A percentile compares a stretch with the other conserved stretches of the same genome.
These are phyloP conservation scores for Aspergillus ostianus DNA, from an alignment of 495 filamentous ascomycete species.

Conservation along the genomic window DNA sequence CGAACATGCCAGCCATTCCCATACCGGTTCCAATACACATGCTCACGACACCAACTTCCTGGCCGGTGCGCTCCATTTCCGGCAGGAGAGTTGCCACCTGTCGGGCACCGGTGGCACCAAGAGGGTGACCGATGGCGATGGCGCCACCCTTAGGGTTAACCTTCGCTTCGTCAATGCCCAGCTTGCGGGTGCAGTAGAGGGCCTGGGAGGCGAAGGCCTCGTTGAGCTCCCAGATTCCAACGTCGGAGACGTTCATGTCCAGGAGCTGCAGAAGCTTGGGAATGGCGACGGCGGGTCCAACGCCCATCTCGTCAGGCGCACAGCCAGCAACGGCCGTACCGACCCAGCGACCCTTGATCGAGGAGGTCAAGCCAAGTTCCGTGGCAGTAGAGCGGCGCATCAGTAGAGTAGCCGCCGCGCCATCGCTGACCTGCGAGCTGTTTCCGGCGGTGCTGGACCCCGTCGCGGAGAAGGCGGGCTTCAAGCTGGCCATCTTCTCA, in stretches of 20 bases:
- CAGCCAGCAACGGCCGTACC: conserved; percentile 71
- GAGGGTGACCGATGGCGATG: conserved; percentile 88
- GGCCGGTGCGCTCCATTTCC: conserved; percentile 61
- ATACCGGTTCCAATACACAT: conserved; percentile 95
- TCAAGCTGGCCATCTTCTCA: conserved; percentile 72
- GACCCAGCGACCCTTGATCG: conserved; percentile 79
- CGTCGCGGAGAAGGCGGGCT: conserved; percentile 74
- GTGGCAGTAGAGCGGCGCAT: conserved; percentile 82
- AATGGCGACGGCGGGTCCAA: conserved; percentile 83
- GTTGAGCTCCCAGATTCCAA: conserved; percentile 94
- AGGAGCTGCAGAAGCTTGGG: conserved; percentile 70
- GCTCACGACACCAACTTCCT: conserved; percentile 70
- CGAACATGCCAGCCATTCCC: conserved; percentile 86
- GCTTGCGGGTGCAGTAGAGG: conserved; percentile 71
- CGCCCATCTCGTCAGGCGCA: conserved; percentile 88
- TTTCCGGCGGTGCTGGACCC: conserved; percentile 85
- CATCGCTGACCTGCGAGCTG: conserved; percentile 81
- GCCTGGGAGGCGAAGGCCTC: conserved; percentile 93
- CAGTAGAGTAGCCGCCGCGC: conserved; percentile 77
- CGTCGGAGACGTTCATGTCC: conserved; percentile 63
- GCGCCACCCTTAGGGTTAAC: conserved; percentile 93
- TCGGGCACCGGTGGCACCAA: conserved; percentile 87
- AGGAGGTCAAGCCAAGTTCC: conserved; percentile 62
- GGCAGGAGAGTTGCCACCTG: conserved; percentile 74
- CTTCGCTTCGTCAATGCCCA: conserved; percentile 65